Evolutionary conservation across 192 early-diverging fungal species (phyloP).

Genomic region (Umbelopsis ramanniana): DNA sequence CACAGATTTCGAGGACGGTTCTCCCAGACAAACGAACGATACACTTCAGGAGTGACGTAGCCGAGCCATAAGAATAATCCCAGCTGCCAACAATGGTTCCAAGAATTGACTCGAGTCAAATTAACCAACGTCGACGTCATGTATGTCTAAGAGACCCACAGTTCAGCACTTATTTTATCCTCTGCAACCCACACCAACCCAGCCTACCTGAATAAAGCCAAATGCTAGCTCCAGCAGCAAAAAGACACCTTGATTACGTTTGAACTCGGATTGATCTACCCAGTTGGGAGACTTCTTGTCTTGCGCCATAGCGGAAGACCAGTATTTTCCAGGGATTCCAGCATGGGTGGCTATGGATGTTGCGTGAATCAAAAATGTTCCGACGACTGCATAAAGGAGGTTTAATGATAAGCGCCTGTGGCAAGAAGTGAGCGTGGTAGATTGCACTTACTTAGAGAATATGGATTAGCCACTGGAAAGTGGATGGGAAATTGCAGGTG

Average conservation of each 20-base stretch:
- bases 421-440: background rate
- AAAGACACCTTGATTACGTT: background rate
- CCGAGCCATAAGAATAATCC: conserved; percentile 6
- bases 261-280: conserved; percentile 15
- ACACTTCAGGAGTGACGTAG: conserved; percentile 8
- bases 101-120: conserved; percentile 20
- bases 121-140: conserved; percentile 13
- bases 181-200: no score
- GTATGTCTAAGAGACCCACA: background rate
- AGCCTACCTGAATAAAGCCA: conserved; percentile 7
- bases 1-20: conserved; percentile 7
- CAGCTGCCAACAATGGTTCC: conserved; percentile 19
- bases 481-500: conserved; percentile 17
- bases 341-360: conserved; percentile 10
- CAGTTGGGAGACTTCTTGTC: background rate
- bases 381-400: background rate
- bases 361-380: conserved; percentile 20
- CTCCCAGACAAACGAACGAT: conserved; percentile 15
- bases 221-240: background rate
- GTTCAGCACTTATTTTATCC: background rate
- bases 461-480: conserved; percentile 16
- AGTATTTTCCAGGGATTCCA: background rate
- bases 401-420: no score
- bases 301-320: conserved; percentile 13
- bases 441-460: conserved; percentile 2